A percentile compares a stretch with the other conserved stretches of the same genome.
These are phyloP conservation scores for Oenanthe sinensis DNA, from an alignment of 129 eudicot species.

Conservation along the genomic window DNA sequence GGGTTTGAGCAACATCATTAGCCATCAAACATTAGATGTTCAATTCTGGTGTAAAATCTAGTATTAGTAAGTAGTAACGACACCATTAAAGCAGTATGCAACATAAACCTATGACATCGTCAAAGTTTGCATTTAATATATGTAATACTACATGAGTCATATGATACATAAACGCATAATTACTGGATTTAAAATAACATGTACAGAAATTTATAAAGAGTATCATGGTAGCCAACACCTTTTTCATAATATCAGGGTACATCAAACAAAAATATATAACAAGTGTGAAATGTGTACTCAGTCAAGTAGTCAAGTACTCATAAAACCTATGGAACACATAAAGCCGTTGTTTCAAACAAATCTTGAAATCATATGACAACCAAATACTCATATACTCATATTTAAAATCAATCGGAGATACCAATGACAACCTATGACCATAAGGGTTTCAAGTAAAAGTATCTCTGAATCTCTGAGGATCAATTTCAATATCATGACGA, in stretches of 20 bases:
- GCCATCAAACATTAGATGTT: not conserved
- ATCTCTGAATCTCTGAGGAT: conserved; percentile 79
- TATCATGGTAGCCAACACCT: not conserved
- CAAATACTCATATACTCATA: no score
- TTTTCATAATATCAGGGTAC: not conserved
- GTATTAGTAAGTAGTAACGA: not conserved
- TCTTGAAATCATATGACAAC: no score
- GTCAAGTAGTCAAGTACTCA: no score
- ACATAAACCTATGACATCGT: not conserved
- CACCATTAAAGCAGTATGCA: not conserved
- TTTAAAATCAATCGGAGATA: no score
- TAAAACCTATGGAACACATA: no score
- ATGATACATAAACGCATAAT: not conserved
- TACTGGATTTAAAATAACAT: not conserved
- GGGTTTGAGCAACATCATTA: not conserved
- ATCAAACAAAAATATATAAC: no score
- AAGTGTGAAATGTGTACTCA: no score
- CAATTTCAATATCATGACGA: conserved; percentile 82
- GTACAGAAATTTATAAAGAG: not conserved
- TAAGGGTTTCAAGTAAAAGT: conserved; percentile 89
- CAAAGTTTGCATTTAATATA: no score
- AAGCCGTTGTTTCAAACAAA: no score
- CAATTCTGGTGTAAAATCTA: not conserved
- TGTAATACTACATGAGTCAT: not conserved
- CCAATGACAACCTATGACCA: no score